phyloP scores from a whole-genome alignment of 352 stramenopile genomes.

The Globisporangium nagaii region DNA sequence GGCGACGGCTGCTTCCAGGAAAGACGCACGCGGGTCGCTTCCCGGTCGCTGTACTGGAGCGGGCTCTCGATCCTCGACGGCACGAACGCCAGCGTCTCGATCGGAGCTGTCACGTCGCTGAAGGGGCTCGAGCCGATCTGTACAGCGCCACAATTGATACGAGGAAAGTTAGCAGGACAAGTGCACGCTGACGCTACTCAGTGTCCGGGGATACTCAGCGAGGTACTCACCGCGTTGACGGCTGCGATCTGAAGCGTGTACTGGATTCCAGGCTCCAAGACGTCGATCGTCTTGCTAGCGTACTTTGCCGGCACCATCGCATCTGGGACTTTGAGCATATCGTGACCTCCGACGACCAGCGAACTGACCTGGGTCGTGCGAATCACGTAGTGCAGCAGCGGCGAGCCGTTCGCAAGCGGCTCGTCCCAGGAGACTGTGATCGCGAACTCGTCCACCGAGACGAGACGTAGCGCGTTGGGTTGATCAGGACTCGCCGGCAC shows the following conservation, averaged over 20 bases:
- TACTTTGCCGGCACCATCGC: constrained; percentile 37
- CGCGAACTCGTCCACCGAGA: constrained; percentile 32
- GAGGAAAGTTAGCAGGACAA: background rate
- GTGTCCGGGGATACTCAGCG: background rate
- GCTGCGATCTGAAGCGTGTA: constrained; percentile 46
- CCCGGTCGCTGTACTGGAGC: constrained; percentile 25
- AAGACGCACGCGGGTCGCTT: constrained; percentile 35
- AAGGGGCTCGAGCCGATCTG: constrained; percentile 49
- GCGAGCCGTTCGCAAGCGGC: constrained; percentile 51
- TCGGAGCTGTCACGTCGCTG: constrained; percentile 29
- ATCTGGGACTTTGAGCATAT: constrained; percentile 23
- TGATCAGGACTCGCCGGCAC: constrained; percentile 39
- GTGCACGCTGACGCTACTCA: background rate
- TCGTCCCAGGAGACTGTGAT: constrained; percentile 45
- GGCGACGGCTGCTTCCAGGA: constrained; percentile 41
- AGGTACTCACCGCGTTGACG: constrained; percentile 35
- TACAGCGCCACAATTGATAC: background rate
- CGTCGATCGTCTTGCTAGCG: constrained; percentile 27
- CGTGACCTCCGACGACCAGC: constrained; percentile 17
- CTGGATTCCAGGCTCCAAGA: constrained; percentile 48
- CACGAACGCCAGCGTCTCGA: constrained; percentile 60
- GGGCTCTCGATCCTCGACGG: constrained; percentile 41
- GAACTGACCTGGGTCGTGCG: constrained; percentile 35
- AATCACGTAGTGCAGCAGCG: constrained; percentile 46
- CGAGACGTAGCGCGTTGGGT: constrained; percentile 21